Evolutionary conservation across 257 asterid species (phyloP).

Genomic region (Euphrasia confusa): DNA sequence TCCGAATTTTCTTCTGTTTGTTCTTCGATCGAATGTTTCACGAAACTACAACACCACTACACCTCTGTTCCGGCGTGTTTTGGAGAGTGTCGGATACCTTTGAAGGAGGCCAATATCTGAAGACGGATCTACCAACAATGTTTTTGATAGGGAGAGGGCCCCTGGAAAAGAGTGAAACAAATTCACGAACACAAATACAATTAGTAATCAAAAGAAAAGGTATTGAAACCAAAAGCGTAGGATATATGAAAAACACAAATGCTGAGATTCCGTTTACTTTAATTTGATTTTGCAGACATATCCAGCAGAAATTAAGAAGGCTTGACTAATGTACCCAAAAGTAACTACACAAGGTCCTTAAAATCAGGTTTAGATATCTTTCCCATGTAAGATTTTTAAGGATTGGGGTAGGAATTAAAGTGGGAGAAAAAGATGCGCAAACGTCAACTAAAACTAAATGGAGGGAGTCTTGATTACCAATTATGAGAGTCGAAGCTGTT

Average conservation of each 20-base stretch:
- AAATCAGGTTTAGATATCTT: no score
- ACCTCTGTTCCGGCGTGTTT: conserved; percentile 22
- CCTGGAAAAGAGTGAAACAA: conserved; percentile 30
- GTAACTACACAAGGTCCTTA: no score
- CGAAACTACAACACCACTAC: not conserved
- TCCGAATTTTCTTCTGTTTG: not conserved
- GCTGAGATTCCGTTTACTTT: no score
- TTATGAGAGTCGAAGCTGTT: conserved; percentile 84
- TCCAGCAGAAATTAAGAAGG: no score
- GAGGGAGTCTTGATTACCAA: conserved; percentile 41
- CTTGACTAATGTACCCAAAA: no score
- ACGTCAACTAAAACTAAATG: not conserved
- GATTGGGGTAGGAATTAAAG: no score
- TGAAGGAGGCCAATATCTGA: conserved; percentile 80
- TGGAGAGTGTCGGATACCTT: conserved; percentile 54
- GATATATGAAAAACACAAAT: no score
- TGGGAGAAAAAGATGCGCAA: no score
- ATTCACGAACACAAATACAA: not conserved
- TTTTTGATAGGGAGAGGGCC: conserved; percentile 65
- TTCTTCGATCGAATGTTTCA: not conserved
- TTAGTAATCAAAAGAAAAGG: not conserved
- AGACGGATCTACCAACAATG: conserved; percentile 71
- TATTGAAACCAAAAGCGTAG: not conserved
- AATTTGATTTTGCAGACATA: no score
- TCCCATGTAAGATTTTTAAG: no score